phyloP scores from a whole-genome alignment of 306 rosid genomes.

The Gynostemma pentaphyllum region DNA sequence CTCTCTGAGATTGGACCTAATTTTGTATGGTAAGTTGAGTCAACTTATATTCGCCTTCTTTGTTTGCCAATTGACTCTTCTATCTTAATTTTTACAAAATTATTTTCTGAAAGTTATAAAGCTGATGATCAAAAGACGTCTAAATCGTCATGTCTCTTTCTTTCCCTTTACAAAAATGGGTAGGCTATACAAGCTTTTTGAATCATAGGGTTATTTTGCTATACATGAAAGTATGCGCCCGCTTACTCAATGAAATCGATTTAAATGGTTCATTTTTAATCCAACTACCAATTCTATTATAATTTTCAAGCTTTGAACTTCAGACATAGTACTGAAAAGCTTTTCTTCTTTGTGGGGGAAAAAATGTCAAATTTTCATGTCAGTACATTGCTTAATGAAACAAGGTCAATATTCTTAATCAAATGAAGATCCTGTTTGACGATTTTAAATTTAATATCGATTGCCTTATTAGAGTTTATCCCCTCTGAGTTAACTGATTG shows the following conservation, averaged over 20 bases:
- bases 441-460: too few relatives aligned
- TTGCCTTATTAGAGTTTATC: too few relatives aligned
- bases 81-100: not conserved
- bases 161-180: not conserved
- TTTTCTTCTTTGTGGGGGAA: too few relatives aligned
- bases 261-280: not conserved
- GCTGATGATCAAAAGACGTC: not conserved
- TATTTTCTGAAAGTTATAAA: not conserved
- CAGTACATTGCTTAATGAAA: too few relatives aligned
- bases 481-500: too few relatives aligned
- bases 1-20: constrained; percentile 64
- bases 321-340: too few relatives aligned
- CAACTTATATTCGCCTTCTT: not conserved
- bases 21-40: constrained; percentile 45
- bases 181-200: not conserved
- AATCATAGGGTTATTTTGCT: not conserved
- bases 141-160: too few relatives aligned
- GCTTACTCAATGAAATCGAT: not conserved
- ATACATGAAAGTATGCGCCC: not conserved
- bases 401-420: too few relatives aligned
- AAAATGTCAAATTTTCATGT: not conserved
- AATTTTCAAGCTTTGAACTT: too few relatives aligned
- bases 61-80: not conserved
- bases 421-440: too few relatives aligned
- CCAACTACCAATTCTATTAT: not conserved